These are phyloP conservation scores for Hebeloma cylindrosporum DNA, from an alignment of 768 basidiomycete genomes.

Conservation along the genomic window DNA sequence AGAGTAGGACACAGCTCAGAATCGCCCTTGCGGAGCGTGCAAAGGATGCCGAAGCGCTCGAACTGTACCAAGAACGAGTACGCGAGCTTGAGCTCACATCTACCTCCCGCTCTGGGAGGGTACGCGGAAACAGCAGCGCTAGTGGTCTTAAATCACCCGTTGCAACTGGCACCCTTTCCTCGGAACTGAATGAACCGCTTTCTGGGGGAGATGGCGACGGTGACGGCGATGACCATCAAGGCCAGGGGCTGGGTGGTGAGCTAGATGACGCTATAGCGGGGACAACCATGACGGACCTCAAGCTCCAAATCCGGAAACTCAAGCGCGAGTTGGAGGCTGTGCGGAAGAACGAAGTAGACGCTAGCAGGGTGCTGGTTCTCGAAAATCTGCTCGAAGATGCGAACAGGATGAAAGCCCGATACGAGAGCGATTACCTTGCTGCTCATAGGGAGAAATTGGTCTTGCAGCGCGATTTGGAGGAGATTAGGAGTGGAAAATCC, in stretches of 20 bases:
- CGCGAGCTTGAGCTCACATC: constrained; percentile 80
- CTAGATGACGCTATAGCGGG: constrained; percentile 84
- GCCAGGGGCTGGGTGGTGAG: constrained; percentile 75
- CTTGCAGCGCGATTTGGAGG: constrained; percentile 79
- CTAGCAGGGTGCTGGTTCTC: constrained; percentile 76
- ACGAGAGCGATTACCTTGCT: constrained; percentile 84
- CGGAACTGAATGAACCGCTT: constrained; percentile 25
- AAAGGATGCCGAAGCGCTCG: constrained; percentile 81
- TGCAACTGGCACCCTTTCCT: constrained; percentile 21
- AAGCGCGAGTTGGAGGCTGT: constrained; percentile 78
- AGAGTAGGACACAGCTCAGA: constrained; percentile 66
- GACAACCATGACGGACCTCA: constrained; percentile 89
- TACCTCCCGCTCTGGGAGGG: constrained; percentile 41
- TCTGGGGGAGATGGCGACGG: constrained; percentile 46
- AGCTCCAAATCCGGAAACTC: constrained; percentile 80
- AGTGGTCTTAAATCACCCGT: constrained; percentile 20
- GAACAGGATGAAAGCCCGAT: constrained; percentile 84
- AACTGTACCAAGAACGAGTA: constrained; percentile 87
- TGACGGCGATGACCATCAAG: constrained; percentile 45
- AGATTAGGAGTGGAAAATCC: constrained; percentile 85
- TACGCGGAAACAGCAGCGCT: no score
- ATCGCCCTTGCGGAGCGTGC: constrained; percentile 67
- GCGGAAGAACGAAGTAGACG: constrained; percentile 72
- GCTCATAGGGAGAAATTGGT: constrained; percentile 82
- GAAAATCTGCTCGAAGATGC: constrained; percentile 92